Conservation (phyloP, 129 eudicot genomes). For the Chrysanthemum makinoi region DNA sequence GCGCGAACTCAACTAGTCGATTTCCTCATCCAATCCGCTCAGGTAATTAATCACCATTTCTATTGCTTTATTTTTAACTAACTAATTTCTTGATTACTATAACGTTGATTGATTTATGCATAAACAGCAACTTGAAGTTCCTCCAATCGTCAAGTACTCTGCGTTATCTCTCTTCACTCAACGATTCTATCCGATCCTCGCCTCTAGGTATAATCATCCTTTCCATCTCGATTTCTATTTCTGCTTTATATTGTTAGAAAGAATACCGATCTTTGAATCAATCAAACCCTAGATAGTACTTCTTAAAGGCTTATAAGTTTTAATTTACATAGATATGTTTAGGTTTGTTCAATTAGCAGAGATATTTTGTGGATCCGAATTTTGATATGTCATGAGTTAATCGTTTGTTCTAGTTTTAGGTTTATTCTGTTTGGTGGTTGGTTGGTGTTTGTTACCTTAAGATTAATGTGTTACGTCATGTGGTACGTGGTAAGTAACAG, state of each 20-base stretch:
- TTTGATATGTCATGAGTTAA: too few species aligned
- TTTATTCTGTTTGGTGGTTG: too few species aligned
- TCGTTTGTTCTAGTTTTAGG: too few species aligned
- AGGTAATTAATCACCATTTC: slow-evolving; percentile 30
- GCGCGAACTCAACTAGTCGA: slow-evolving; percentile 45
- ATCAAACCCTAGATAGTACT: slow-evolving; percentile 5
- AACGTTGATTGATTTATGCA: not conserved
- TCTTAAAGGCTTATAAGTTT: not conserved
- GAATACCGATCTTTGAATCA: not conserved
- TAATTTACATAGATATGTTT: not conserved
- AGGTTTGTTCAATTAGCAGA: not conserved
- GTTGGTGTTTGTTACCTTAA: too few species aligned
- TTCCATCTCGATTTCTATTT: not conserved
- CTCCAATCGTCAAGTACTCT: slow-evolving; percentile 73
- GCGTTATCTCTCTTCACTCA: slow-evolving; percentile 70
- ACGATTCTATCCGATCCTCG: slow-evolving; percentile 66
- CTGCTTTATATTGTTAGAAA: too few species aligned
- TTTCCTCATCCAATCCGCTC: slow-evolving; percentile 65
- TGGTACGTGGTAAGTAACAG: too few species aligned
- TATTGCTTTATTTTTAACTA: too few species aligned
- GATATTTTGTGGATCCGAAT: too few species aligned
- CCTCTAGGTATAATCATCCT: slow-evolving; percentile 38
- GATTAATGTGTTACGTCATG: too few species aligned
- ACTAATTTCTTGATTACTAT: too few species aligned
- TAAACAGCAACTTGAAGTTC: slow-evolving; percentile 47